Base-by-base conservation (phyloP, 2,329 filamentous ascomycete genomes). In the Nemania sp. region DNA sequence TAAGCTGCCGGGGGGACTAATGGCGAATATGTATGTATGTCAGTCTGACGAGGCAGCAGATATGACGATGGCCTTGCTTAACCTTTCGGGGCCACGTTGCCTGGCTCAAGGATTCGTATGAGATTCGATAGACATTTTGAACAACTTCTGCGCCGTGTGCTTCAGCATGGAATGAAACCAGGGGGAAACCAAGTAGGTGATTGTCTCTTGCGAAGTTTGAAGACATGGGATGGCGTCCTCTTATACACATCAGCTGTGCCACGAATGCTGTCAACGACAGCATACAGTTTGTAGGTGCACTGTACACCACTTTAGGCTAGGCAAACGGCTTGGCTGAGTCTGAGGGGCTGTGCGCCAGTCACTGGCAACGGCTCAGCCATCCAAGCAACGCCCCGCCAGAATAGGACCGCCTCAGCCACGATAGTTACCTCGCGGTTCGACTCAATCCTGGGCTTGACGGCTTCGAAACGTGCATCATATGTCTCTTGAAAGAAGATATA, bases 281-380 rank as follows among this genome's bases (percentile, higher is more conserved):
- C 34, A 37, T 37, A 33, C 30, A 33, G 30, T 33, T 11, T 14
- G 11, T 6, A 33, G 14, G 33, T 15, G 19, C 19, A 6, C 5
- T 5, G 17, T 36, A 19, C n/a, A n/a, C n/a, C 34, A 20, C 19
- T 37, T 20, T 15, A 7, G 6, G 7, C n/a, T 37, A 22, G n/a
- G 34, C 8, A 34, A 12, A n/a, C 23, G 34, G 20, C 45, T 50
- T 44, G 40, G 52, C 41, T n/a, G n/a, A n/a, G n/a, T n/a, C n/a
- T n/a, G n/a, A 46, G 48, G 42, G 52, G 52, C 52, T 39, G 31
- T 52, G 52, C 28, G 30, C n/a, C n/a, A n/a, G n/a, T n/a, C n/a
- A n/a, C n/a, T n/a, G n/a, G n/a, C n/a, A n/a, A n/a, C 42, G 42
- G 37, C 52, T 55, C 36, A 55, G 52, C 47, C 52, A 54, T n/a